Evolutionary conservation across 2,329 filamentous ascomycete species (phyloP), one percentile per base, ranked within the genome.

Genomic region (Colletotrichum lentis): DNA sequence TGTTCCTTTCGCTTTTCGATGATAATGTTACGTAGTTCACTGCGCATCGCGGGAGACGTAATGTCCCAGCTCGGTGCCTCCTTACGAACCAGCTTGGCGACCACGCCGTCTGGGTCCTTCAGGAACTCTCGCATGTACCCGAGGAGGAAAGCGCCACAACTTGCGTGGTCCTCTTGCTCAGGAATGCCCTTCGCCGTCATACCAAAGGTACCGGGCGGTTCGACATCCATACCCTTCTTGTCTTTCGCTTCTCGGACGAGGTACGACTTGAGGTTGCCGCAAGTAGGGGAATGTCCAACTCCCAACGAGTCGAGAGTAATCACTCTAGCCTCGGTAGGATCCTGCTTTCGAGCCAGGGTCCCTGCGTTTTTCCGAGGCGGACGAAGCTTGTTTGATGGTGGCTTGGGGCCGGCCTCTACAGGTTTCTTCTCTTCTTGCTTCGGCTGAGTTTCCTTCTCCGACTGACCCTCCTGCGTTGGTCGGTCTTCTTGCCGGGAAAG

Each of bases 271-370:
- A 99, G 81, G 43, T 86, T 84, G 54, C 78, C 85, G 70, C 91
- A 88, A 6, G 93, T 91, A 0, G 83, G 80, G 1, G 86, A 82
- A 72, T 94, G 93, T 0, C 81, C 53, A 5, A 78, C 73, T n/a
- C 89, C 90, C 1, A 98, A 83, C 0, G 96, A 98, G 77, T 99
- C 96, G 31, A 98, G 86, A 0, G 93, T 93, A 71, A 98, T 89
- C 70, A 98, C 94, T 43, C 87, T 86, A 1, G 93, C 88, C 58
- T 88, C 83, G 10, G 80, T 80, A 1, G 81, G 79, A 61, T 87
- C 81, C 65, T 81, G 79, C 69, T 82, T 86, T 39, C 78, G 66
- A 54, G 58, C 56, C n/a, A 52, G n/a, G 18, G 39, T 27, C 57
- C 71, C 53, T 16, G 37, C 20, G 54, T 58, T 18, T 37, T 53